phyloP scores from a whole-genome alignment of 371 early-diverging fungal species.

The Lichtheimia ramosa region DNA sequence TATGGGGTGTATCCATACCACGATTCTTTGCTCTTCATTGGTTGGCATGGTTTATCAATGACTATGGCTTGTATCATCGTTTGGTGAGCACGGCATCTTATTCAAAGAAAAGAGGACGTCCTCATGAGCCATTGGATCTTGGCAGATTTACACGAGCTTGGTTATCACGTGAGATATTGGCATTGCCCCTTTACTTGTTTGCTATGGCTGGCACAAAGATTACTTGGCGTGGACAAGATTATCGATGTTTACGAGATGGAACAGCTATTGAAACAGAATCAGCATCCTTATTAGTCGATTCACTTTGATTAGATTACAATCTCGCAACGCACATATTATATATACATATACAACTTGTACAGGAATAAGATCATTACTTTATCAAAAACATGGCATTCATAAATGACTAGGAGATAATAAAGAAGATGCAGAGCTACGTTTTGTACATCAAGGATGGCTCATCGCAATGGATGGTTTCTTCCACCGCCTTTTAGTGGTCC shows the following conservation, averaged over 20 bases:
- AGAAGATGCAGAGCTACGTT: too few species aligned
- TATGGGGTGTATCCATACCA: conserved; percentile 42
- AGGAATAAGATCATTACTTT: too few species aligned
- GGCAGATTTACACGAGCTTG: conserved; percentile 57
- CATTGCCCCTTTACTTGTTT: conserved; percentile 80
- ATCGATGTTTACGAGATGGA: conserved; percentile 55
- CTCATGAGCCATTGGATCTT: conserved; percentile 7
- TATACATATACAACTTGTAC: not conserved
- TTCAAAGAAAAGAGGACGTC: conserved; percentile 11
- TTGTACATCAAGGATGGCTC: too few species aligned
- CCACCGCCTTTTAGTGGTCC: too few species aligned
- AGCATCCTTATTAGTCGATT: not conserved
- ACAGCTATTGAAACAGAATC: conserved; percentile 44
- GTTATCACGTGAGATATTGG: conserved; percentile 77
- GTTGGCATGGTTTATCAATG: conserved; percentile 73
- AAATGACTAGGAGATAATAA: too few species aligned
- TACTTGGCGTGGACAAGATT: conserved; percentile 81
- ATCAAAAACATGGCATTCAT: too few species aligned
- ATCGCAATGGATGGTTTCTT: too few species aligned
- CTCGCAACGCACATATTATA: not conserved
- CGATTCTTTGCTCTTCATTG: conserved; percentile 69
- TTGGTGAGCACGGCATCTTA: conserved; percentile 37
- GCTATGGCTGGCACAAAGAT: conserved; percentile 83
- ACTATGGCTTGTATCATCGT: conserved; percentile 60
- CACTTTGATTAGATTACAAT: not conserved